Base-by-base conservation (phyloP, 169 alveolate species). In the Babesia ovata region DNA sequence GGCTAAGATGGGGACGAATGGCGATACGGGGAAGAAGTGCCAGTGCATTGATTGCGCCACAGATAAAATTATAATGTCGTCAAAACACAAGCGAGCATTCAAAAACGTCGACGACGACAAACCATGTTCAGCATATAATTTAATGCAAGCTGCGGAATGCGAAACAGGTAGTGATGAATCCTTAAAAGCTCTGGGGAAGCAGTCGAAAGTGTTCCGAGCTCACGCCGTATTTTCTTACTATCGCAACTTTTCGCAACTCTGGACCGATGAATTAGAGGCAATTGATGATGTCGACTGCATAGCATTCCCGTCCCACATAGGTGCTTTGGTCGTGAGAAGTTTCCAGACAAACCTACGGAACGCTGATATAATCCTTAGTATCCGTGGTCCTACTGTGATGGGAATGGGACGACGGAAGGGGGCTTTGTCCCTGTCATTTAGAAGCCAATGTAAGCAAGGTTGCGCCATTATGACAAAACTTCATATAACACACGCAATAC, bases 291-390 rank as follows among this genome's bases (percentile, higher is more conserved):
- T 78, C 13, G 29, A 67, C 42, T 78, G 73, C 57, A 19, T 58
- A 3, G 49, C 39, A 58, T 78, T 66, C 75, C 86, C 81, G 12
- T 49, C 74, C 21, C 63, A 70, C 16, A 19, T 67, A 10, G 86
- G 86, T 53, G 45, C 67, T 13, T 6, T 33, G 39, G 39, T 33
- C 6, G 39, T 33, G 39, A 33, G 39, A 33, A 33, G 39, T 6
- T 2, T 33, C 39, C 39, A 33, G 39, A 33, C 39, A 6, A 33
- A 33, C 6, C 2, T 33, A 33, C 39, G 39, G 39, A 6, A 33
- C 39, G 39, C 39, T 33, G 36, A 21, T 28, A 14, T 33, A 22
- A 0, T 19, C 4, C 0, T 59, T 8, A 24, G 44, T 4, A 36
- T 75, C n/a, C 16, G 22, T 9, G 53, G 53, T 14, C 70, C 70